Evolutionary conservation across 208 protist genomes (phyloP), one percentile per base, ranked within the genome.

Genomic region (Trypanosoma cruzi): DNA sequence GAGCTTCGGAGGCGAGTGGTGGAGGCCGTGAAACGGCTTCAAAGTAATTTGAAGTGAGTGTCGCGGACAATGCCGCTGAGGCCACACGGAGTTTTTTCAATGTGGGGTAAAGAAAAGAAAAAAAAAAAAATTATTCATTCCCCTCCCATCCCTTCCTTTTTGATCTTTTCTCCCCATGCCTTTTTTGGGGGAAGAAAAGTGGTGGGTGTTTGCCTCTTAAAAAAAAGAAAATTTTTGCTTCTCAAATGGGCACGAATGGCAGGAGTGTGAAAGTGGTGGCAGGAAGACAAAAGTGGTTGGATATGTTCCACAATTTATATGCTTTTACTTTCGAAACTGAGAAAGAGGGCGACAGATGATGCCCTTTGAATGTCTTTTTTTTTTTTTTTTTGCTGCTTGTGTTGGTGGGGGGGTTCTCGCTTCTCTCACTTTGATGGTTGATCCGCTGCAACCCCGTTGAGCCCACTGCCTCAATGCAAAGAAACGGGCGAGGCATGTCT

Each of bases 1-100:
- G 57, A 58, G 2, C 46, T 72, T n/a, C 29, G 64, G n/a, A n/a
- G 26, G 10, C 67, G 57, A 0, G 57, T 67, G 29, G 34, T 36
- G 3, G 37, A 31, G 7, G 63, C 71, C 20, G 4, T 75, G 14
- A 34, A 22, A 22, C 34, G 49, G 40, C 53, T 74, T 40, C 50
- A 64, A 40, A 29, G n/a, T 8, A 16, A 32, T 34, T 20, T 20
- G 16, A 24, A 24, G 36, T 74, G 49, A 60, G 16, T 14, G 40
- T 44, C 40, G 1, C 40, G 1, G 40, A 2, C 18, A 14, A 44
- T 7, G 40, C 18, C 40, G 40, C 11, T 44, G 40, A 44, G 40
- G 40, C 18, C 40, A 44, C 40, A 44, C n/a, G 40, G 3, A 44
- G 40, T 20, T 7, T 44, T 16, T 44, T 44, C 40, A 44, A 44